phyloP scores from a whole-genome alignment of 2,329 filamentous ascomycete species.

The Colletotrichum costaricense region DNA sequence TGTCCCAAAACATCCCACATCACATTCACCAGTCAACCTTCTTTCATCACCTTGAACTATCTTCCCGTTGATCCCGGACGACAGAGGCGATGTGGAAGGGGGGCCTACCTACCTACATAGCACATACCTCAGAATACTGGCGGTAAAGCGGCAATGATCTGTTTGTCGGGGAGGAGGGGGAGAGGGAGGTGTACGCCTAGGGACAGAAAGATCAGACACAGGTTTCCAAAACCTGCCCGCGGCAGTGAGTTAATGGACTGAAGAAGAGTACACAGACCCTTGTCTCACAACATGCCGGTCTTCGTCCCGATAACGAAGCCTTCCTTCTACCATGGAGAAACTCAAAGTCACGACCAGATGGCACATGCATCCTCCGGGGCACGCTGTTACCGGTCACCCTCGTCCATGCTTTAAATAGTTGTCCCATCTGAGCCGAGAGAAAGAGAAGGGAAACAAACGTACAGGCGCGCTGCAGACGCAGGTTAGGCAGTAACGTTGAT shows the following conservation, averaged over 20 bases:
- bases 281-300: constrained; percentile 4
- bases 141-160: neutral
- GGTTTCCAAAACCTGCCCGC: neutral
- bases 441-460: too few species aligned
- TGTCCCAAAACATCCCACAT: neutral
- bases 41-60: neutral
- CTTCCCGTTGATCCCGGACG: neutral
- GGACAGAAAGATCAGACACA: neutral
- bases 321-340: neutral
- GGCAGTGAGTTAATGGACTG: neutral
- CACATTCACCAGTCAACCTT: neutral
- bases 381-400: neutral
- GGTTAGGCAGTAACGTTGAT: neutral
- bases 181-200: neutral
- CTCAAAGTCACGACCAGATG: constrained; percentile 25
- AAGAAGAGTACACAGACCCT: neutral
- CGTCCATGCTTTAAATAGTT: constrained; percentile 15
- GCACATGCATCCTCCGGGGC: constrained; percentile 23
- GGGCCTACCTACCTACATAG: neutral
- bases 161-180: neutral
- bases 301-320: constrained; percentile 25
- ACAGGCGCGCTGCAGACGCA: neutral
- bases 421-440: neutral
- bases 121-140: neutral
- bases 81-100: neutral